Percentiles rank a stretch among this genome's conserved stretches.
These are phyloP conservation scores for Penicillium hordei DNA, from an alignment of 2,329 filamentous ascomycete species.

Conservation along the genomic window DNA sequence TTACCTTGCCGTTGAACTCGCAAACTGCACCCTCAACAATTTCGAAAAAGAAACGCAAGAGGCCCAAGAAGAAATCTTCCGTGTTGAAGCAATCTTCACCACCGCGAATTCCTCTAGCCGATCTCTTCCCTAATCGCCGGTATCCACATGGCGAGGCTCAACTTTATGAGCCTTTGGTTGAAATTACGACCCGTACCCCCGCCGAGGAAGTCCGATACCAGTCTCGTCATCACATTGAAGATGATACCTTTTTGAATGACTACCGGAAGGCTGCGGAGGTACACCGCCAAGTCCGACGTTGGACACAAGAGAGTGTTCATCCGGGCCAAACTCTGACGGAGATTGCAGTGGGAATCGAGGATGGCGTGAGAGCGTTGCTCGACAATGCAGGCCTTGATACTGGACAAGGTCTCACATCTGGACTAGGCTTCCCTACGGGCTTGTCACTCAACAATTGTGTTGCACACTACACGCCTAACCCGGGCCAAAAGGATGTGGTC, in stretches of 20 bases:
- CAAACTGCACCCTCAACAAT: constrained; percentile 41
- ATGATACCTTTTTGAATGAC: constrained; percentile 51
- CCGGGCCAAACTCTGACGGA: constrained; percentile 52
- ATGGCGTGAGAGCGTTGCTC: constrained; percentile 53
- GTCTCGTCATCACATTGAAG: constrained; percentile 41
- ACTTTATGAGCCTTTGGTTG: constrained; percentile 39
- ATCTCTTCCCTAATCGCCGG: constrained; percentile 46
- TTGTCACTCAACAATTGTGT: constrained; percentile 55
- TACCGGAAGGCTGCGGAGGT: constrained; percentile 59
- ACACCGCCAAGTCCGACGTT: constrained; percentile 56
- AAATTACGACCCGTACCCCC: constrained; percentile 49
- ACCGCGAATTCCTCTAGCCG: constrained; percentile 48
- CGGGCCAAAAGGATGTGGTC: constrained; percentile 65
- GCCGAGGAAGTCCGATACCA: constrained; percentile 49
- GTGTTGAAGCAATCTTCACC: constrained; percentile 45
- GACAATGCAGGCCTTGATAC: constrained; percentile 53
- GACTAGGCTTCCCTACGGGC: constrained; percentile 59
- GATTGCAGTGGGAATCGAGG: constrained; percentile 56
- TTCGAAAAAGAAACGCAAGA: constrained; percentile 43
- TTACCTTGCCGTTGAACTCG: constrained; percentile 20
- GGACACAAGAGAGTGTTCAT: constrained; percentile 50
- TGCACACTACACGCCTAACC: constrained; percentile 59
- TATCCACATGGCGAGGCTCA: constrained; percentile 52
- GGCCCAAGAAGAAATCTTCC: constrained; percentile 46
- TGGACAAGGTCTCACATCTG: constrained; percentile 52